Conservation (phyloP, 768 basidiomycete species). For the Trametes cubensis region DNA sequence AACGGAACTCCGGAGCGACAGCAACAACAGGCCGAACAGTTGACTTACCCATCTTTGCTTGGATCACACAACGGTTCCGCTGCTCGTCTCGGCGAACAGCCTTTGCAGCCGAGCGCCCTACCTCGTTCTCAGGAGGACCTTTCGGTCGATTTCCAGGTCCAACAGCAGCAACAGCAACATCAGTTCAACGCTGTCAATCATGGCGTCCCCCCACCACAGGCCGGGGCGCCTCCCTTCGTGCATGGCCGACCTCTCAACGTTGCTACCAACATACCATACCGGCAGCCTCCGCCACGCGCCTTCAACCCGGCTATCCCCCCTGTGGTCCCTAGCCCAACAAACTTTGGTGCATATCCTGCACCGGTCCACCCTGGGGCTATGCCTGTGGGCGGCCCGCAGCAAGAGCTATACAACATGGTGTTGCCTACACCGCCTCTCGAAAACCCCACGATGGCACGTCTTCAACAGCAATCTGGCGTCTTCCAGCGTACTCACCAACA, state of each 20-base stretch:
- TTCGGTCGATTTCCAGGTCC: constrained; percentile 58
- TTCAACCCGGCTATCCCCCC: constrained; percentile 52
- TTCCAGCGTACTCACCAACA: constrained; percentile 80
- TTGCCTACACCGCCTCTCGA: constrained; percentile 55
- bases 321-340: constrained; percentile 54
- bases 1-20: constrained; percentile 36
- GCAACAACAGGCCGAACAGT: constrained; percentile 35
- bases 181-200: constrained; percentile 49
- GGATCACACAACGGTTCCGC: constrained; percentile 46
- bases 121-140: constrained; percentile 34
- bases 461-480: constrained; percentile 77
- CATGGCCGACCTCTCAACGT: constrained; percentile 55
- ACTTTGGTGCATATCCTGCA: constrained; percentile 42
- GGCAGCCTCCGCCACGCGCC: constrained; percentile 57
- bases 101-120: constrained; percentile 41
- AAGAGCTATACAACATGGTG: constrained; percentile 84
- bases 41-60: constrained; percentile 67
- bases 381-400: constrained; percentile 66
- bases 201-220: constrained; percentile 43
- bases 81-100: constrained; percentile 49
- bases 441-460: constrained; percentile 68
- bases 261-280: constrained; percentile 54
- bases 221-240: constrained; percentile 45
- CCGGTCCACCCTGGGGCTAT: constrained; percentile 67
- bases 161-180: constrained; percentile 63